Evolutionary conservation across 306 rosid species (phyloP), one percentile per base, ranked within the genome.

Genomic region (Inga oerstediana): DNA sequence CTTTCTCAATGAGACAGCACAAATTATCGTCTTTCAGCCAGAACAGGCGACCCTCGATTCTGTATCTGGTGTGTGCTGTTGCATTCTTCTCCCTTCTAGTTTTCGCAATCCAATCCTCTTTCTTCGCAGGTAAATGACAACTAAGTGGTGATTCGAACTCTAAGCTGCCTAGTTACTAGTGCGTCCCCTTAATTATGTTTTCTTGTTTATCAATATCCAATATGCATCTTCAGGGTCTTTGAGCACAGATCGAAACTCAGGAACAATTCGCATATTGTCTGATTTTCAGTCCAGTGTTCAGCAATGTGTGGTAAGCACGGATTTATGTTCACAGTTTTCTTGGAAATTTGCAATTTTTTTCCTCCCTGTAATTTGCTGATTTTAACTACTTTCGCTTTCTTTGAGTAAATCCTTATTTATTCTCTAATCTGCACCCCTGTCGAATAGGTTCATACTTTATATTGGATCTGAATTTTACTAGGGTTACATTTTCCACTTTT

Each of bases 231-330:
- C 90, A 93, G 98, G 91, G 34, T 75, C 86, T 77, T 65, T 74
- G 69, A 84, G 86, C 68, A 61, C 82, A 69, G 91, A 92, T 92
- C 97, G 80, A 62, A 52, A 82, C 56, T 73, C 80, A 35, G 88
- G 84, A 58, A 66, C 88, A 37, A 76, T 90, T 82, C 90, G 84
- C 56, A 32, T 72, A 30, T 80, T 96, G 72, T 87, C 90, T 12
- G 86, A 87, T 11, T 96, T 96, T 68, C 98, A 91, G 83, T 90
- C 98, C 79, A 82, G 72, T 45, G 88, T 96, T 69, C 90, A 91
- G 87, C 99, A 93, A 84, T 96, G 99, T 88, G 98, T 94, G 93
- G 99, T 96, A 75, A 72, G 90, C 75, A 15, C 54, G 16, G 10
- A 1, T 49, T 52, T 49, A n/a, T 24, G 8, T 20, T 58, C 51